Base-by-base conservation (phyloP, 129 eudicot genomes). In the Cynara cardunculus region DNA sequence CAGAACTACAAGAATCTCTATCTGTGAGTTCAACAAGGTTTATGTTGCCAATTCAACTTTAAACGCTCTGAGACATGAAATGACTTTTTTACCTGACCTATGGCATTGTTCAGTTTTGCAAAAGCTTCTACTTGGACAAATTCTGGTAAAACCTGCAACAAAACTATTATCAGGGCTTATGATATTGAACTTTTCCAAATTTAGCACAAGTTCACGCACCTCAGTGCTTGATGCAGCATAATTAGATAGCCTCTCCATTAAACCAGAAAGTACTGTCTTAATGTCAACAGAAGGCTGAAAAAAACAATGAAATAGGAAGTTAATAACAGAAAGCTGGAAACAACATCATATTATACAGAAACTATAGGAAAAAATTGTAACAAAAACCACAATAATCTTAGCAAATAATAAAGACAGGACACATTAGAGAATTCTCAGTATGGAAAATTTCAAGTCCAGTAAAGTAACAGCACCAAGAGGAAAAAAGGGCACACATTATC, bases 51-150 rank as follows among this genome's bases (percentile, higher is more conserved):
- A 78, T 22, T 81, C 27, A 71, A 59, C 21, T 53, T 39, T 21
- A 69, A 75, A 80, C 32, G 75, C 62, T 79, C 62, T 22, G 66
- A 59, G 79, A 27, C 25, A 71, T 28, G 65, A 53, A 26, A 70
- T 69, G 72, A 74, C 41, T 83, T 64, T 56, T 70, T 89, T 86
- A 94, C 98, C 98, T 94, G 92, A 76, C 93, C 97, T 81, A 94
- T 94, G 81, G 96, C 90, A 77, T 70, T 88, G 89, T 86, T 94
- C 79, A 94, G 87, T 73, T 94, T 94, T 37, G 97, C 88, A 86
- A 94, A 94, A 71, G 98, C 97, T 89, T 94, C 98, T 69, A 94
- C 98, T 90, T 94, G 97, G 37, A 91, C 84, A 88, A 94, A 94
- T 84, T 91, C 94, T 16, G 98, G 98, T 75, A 94, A 83, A 46